Percentiles rank a stretch among this genome's conserved stretches.
These are phyloP conservation scores for Fusarium graminum DNA, from an alignment of 2,329 filamentous ascomycete genomes.

Conservation along the genomic window DNA sequence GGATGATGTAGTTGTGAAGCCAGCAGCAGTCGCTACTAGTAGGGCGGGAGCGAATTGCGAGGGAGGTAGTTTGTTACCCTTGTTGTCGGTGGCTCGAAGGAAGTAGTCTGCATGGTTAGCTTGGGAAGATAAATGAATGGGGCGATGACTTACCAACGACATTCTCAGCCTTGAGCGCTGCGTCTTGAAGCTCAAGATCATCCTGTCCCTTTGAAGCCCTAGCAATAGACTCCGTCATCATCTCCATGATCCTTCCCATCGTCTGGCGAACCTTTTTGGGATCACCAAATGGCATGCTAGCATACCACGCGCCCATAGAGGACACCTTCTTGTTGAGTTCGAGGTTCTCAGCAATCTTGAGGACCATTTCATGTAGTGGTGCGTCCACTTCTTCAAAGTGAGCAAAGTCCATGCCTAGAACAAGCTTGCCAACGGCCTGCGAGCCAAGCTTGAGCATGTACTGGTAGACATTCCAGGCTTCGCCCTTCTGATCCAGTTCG, in stretches of 20 bases:
- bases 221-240: slow-evolving; percentile 55
- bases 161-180: slow-evolving; percentile 63
- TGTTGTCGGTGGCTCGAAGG: slow-evolving; percentile 64
- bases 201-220: slow-evolving; percentile 54
- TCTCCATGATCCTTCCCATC: slow-evolving; percentile 51
- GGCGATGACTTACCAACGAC: slow-evolving; percentile 28
- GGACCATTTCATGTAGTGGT: slow-evolving; percentile 64
- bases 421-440: slow-evolving; percentile 60
- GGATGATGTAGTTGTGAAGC: slow-evolving; percentile 71
- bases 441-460: slow-evolving; percentile 65
- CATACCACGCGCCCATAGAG: slow-evolving; percentile 67
- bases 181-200: slow-evolving; percentile 61
- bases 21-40: slow-evolving; percentile 67
- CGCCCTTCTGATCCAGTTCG: slow-evolving; percentile 61
- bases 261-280: slow-evolving; percentile 59
- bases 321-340: slow-evolving; percentile 70
- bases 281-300: slow-evolving; percentile 68
- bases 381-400: slow-evolving; percentile 61
- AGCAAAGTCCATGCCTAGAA: slow-evolving; percentile 60
- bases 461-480: slow-evolving; percentile 63
- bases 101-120: slow-evolving; percentile 60
- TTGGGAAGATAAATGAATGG: fast-evolving
- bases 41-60: slow-evolving; percentile 50
- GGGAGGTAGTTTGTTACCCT: slow-evolving; percentile 65
- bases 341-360: slow-evolving; percentile 62